Evolutionary conservation across 2,329 filamentous ascomycete species (phyloP).

Genomic region (Teratosphaeria viscida): DNA sequence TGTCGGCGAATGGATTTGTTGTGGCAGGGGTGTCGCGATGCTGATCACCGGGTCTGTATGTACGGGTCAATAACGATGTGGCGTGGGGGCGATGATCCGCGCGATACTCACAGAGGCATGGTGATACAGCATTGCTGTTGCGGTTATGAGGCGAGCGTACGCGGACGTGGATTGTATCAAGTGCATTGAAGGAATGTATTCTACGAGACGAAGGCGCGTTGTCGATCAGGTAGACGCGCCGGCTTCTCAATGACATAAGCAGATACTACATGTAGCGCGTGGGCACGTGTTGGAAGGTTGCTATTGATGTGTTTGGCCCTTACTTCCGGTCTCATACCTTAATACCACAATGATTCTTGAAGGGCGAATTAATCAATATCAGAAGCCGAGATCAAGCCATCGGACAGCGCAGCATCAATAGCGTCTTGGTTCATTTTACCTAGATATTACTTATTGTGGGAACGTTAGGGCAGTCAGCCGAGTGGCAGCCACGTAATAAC

Average conservation of each 20-base stretch:
- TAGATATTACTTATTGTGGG: too few species aligned
- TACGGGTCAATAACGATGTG: slow-evolving; percentile 1
- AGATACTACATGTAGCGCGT: not conserved
- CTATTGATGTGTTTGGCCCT: not conserved
- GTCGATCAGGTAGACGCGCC: not conserved
- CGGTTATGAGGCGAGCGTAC: not conserved
- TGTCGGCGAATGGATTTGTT: slow-evolving; percentile 72
- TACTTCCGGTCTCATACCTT: not conserved
- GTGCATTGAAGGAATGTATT: not conserved
- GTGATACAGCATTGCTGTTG: slow-evolving; percentile 6
- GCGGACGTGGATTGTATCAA: not conserved
- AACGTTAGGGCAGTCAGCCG: too few species aligned
- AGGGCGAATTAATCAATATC: not conserved
- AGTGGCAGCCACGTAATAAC: not conserved
- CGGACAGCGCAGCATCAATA: not conserved
- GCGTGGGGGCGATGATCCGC: not conserved
- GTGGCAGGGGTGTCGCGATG: slow-evolving; percentile 29
- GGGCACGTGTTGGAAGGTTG: not conserved
- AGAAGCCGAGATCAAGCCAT: not conserved
- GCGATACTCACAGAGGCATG: slow-evolving; percentile 22
- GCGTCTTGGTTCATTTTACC: too few species aligned
- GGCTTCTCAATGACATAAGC: not conserved
- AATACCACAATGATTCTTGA: not conserved
- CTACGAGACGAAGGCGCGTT: not conserved
- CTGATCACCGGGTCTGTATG: slow-evolving; percentile 26